phyloP scores from a whole-genome alignment of 176 grass and related monocot species.

The Musa schizocarpa region DNA sequence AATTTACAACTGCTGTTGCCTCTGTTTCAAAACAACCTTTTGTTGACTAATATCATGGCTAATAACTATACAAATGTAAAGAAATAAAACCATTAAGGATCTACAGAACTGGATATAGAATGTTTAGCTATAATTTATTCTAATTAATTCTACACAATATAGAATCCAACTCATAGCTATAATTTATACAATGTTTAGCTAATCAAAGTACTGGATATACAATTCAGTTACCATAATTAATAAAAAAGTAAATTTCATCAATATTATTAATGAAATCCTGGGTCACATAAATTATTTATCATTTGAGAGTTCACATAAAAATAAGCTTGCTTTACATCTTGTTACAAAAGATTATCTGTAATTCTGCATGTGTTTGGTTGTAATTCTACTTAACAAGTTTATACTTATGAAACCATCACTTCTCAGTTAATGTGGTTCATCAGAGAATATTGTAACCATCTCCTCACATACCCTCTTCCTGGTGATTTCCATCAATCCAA shows the following conservation, averaged over 20 bases:
- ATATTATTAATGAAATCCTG: no score
- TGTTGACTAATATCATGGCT: no score
- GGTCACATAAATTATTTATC: no score
- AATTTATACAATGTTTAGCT: not conserved
- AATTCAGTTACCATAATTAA: not conserved
- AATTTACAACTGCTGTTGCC: not conserved
- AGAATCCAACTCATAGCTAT: not conserved
- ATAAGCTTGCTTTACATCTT: not conserved
- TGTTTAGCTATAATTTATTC: no score
- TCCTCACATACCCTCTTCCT: slow-evolving; percentile 72
- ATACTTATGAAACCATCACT: not conserved
- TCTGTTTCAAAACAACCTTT: not conserved
- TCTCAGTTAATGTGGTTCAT: not conserved
- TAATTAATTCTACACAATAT: not conserved
- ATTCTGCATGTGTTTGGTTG: not conserved
- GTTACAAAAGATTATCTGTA: not conserved
- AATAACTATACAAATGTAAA: not conserved
- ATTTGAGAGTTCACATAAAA: no score
- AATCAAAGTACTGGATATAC: not conserved
- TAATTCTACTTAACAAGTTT: not conserved
- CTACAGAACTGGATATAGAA: no score
- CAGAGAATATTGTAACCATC: slow-evolving; percentile 2
- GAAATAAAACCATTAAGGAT: not conserved
- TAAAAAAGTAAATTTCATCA: no score
- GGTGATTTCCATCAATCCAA: slow-evolving; percentile 91